Evolutionary conservation across 495 filamentous ascomycete species (phyloP), one percentile per base, ranked within the genome.

Genomic region (Podospora pseudoanserina): DNA sequence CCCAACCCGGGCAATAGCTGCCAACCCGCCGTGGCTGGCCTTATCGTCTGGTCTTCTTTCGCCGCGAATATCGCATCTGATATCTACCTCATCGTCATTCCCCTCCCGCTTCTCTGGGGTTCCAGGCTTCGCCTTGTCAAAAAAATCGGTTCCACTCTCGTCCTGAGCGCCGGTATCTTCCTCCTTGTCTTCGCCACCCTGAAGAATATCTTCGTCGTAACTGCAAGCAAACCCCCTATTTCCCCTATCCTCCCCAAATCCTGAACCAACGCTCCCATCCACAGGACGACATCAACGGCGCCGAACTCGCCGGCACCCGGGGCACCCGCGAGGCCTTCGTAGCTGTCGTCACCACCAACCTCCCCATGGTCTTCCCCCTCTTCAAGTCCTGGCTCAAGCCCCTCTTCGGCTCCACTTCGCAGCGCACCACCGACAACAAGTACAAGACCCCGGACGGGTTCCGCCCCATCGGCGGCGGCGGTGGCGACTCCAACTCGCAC

Each of bases 341-440:
- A 55, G 79, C 83, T 11, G 81, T 85, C 5, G 68, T 85, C 23
- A 85, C 80, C 0, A 84, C 81, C 57, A 85, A 85, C 70, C 76
- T 86, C 0, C 84, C 83, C 4, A 84, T 85, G 81, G 71, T 86
- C 15, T 85, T 85, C 78, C 83, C 83, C 44, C 75, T 85, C 4
- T 54, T 85, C 68, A 78, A 80, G 64, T 64, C 67, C 7, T 84
- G 81, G 81, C 73, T 86, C 18, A 70, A 34, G 56, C 77, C 76
- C 6, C n/a, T 79, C 0, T 74, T 82, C 71, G 81, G 69, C 64
- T 68, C 57, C 60, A 19, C 53, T 16, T 4, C 7, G n/a, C 59
- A 65, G 64, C 55, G 18, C 27, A 64, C 59, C 16, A 20, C 54
- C 56, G 60, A 71, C 15, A 30, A 68, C 5, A 65, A 67, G 62